Base-by-base conservation (phyloP, 441 rosid genomes). In the Pelargonium cotyledonis region DNA sequence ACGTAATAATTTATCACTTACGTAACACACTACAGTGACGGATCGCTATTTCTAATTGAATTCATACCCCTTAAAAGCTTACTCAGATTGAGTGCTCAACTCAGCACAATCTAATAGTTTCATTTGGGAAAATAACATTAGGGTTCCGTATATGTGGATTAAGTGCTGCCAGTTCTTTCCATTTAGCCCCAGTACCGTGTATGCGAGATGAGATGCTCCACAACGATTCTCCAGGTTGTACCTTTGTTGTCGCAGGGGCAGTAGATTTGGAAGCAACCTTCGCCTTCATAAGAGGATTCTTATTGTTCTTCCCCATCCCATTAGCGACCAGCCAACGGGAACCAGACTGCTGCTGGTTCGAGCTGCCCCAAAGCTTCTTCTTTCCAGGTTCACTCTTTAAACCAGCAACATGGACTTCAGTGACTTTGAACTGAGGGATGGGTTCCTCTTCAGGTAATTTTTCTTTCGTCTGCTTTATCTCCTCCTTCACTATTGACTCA, bases 291-390 rank as follows among this genome's bases (percentile, higher is more conserved):
- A 85, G 55, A 8, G 88, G 80, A 71, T 86, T 84, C 74, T 79
- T 88, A 62, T 80, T 85, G 74, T 64, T 81, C 88, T 94, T 94
- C 35, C 99, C 99, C 99, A 94, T 94, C 74, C 98, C 98, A 65
- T 84, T 91, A 12, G 99, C 96, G 8, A 91, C 73, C 81, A 87
- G 81, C 99, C 97, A 94, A 31, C 97, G 94, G 31, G 94, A 89
- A 71, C 95, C 96, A 7, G 98, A 86, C 77, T 87, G 95, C 76
- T 89, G 86, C 83, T 88, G 96, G 26, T 77, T 70, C 62, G 83
- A 65, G 55, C 71, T 82, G 62, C 92, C 96, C 96, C 97, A 89
- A 1, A 82, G 77, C 74, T 89, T 88, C 79, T 85, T 88, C 84
- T 84, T 83, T 58, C 80, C 80, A 4, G 85, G 80, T 78, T 89